phyloP scores from a whole-genome alignment of 345 rosid genomes.

The Eucalyptus leucophloia region DNA sequence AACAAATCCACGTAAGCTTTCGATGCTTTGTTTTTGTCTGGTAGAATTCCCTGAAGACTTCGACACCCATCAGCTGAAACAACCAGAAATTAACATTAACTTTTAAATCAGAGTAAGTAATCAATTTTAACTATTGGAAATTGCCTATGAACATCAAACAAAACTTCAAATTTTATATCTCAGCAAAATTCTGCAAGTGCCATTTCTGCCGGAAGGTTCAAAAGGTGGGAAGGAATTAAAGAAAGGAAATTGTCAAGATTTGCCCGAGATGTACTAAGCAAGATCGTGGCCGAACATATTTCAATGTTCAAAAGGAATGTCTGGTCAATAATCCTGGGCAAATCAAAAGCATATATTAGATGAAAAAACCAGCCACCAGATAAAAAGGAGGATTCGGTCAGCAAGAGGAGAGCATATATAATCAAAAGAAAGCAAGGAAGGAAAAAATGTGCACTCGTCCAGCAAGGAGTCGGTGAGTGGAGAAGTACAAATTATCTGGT shows the following conservation, averaged over 20 bases:
- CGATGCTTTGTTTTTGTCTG: too few species aligned
- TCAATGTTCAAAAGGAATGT: too few species aligned
- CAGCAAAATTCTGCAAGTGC: slow-evolving; percentile 5
- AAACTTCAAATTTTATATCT: not conserved
- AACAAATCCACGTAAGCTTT: too few species aligned
- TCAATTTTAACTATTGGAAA: not conserved
- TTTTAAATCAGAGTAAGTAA: not conserved
- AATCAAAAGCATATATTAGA: too few species aligned
- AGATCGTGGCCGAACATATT: too few species aligned
- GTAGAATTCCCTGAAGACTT: slow-evolving; percentile 55
- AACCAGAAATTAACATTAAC: not conserved
- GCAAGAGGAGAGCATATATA: not conserved
- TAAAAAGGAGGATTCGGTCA: not conserved
- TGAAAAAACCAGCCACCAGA: too few species aligned
- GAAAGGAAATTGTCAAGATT: too few species aligned
- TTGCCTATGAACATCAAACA: not conserved
- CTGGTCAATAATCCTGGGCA: too few species aligned
- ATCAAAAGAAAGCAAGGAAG: not conserved
- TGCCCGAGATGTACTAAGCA: too few species aligned
- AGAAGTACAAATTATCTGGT: too few species aligned
- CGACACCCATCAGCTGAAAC: slow-evolving; percentile 51
- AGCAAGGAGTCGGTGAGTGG: not conserved
- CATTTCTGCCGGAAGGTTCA: slow-evolving; percentile 72
- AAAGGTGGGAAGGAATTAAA: not conserved
- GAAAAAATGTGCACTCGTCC: not conserved